Evolutionary conservation across 2,329 filamentous ascomycete genomes (phyloP).

Genomic region (Pseudopithomyces maydicus): DNA sequence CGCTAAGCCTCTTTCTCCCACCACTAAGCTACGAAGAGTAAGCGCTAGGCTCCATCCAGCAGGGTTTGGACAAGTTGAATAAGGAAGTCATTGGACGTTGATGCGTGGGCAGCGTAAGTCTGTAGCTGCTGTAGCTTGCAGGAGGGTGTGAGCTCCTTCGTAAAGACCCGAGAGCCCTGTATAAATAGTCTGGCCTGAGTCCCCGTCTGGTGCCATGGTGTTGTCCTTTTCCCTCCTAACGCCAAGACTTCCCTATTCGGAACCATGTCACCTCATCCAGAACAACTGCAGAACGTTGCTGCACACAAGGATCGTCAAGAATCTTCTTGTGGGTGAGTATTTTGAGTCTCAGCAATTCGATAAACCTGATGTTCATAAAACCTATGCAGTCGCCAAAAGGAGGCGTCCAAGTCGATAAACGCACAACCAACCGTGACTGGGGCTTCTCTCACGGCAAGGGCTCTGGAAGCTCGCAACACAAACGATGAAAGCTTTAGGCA

Average conservation of each 20-base stretch:
- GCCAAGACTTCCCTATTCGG: not conserved
- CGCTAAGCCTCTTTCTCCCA: not conserved
- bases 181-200: not conserved
- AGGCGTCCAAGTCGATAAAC: not conserved
- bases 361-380: not conserved
- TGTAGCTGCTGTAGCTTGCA: not conserved
- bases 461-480: conserved; percentile 2
- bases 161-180: not conserved
- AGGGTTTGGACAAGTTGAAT: not conserved
- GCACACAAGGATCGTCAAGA: too few species aligned
- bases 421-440: not conserved
- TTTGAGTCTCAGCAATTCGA: not conserved
- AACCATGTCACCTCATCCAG: not conserved
- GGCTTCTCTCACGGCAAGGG: not conserved
- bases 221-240: not conserved
- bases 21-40: not conserved
- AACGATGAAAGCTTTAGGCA: not conserved
- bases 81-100: conserved; percentile 1
- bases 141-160: not conserved
- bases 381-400: not conserved
- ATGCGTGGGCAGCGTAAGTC: not conserved
- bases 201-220: not conserved
- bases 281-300: too few species aligned
- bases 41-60: conserved; percentile 8
- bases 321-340: not conserved